Percentiles rank a stretch among this genome's conserved stretches.
phyloP scores from a whole-genome alignment of 2,329 filamentous ascomycete species.

The Tympanopsis confertula region DNA sequence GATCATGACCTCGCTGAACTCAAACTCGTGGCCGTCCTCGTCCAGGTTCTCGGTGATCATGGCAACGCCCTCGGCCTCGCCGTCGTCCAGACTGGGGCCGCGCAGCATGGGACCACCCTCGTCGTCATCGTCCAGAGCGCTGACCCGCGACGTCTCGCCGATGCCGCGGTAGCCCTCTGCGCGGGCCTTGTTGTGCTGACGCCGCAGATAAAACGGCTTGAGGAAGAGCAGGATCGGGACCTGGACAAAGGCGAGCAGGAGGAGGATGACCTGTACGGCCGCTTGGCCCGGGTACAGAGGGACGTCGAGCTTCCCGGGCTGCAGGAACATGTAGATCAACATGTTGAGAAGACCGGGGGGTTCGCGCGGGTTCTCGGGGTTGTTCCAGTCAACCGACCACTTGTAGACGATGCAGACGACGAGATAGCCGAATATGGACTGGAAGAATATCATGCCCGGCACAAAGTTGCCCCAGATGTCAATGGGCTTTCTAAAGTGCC shows the following conservation, averaged over 20 bases:
- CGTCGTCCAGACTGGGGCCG: slow-evolving; percentile 38
- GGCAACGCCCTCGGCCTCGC: slow-evolving; percentile 71
- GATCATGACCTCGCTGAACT: slow-evolving; percentile 95
- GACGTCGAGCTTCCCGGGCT: slow-evolving; percentile 64
- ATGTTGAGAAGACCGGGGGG: slow-evolving; percentile 92
- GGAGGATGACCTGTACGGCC: slow-evolving; percentile 61
- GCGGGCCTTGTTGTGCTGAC: slow-evolving; percentile 81
- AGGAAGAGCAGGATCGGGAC: slow-evolving; percentile 86
- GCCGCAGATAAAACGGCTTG: slow-evolving; percentile 90
- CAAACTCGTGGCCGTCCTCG: slow-evolving; percentile 73
- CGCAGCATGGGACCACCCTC: slow-evolving; percentile 58
- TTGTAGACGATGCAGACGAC: slow-evolving; percentile 93
- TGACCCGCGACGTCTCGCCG: slow-evolving; percentile 77
- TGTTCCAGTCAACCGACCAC: slow-evolving; percentile 80
- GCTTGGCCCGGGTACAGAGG: slow-evolving; percentile 70
- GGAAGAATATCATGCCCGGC: slow-evolving; percentile 98
- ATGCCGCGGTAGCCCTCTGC: slow-evolving; percentile 86
- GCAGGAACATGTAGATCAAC: slow-evolving; percentile 99
- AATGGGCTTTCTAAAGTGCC: slow-evolving; percentile 85
- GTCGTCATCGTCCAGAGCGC: slow-evolving; percentile 80
- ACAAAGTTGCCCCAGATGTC: slow-evolving; percentile 97
- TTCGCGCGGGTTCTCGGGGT: slow-evolving; percentile 41
- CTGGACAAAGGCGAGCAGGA: slow-evolving; percentile 73
- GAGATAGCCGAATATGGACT: slow-evolving; percentile 94
- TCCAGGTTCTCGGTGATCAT: slow-evolving; percentile 79